Percentiles rank a stretch among this genome's conserved stretches.
These are phyloP conservation scores for Ilex aquifolium DNA, from an alignment of 257 asterid genomes.

Conservation along the genomic window DNA sequence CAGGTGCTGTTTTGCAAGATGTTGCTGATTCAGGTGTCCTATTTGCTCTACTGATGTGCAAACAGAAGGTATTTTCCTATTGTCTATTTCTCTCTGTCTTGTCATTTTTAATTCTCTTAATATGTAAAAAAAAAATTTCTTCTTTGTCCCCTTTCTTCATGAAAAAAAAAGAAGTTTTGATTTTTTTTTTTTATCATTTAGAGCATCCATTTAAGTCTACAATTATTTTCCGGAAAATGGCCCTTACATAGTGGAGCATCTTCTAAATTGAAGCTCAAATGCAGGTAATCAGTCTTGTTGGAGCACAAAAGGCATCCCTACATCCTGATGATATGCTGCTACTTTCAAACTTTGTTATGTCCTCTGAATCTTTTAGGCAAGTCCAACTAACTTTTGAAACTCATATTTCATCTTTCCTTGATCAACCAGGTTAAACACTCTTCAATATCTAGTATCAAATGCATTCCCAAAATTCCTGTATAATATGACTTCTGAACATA, in stretches of 20 bases:
- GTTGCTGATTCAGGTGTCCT: conserved; percentile 85
- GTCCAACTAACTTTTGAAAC: conserved; percentile 10
- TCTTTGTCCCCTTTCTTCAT: not conserved
- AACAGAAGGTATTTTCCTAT: conserved; percentile 62
- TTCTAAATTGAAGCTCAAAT: conserved; percentile 23
- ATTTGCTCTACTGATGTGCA: conserved; percentile 92
- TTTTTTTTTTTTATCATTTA: not conserved
- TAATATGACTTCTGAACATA: too few species aligned
- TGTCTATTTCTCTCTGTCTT: conserved; percentile 5
- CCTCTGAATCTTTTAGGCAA: conserved; percentile 94
- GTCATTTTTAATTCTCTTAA: conserved; percentile 6
- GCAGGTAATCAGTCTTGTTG: conserved; percentile 96
- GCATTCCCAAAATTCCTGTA: too few species aligned
- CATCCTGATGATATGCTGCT: conserved; percentile 93
- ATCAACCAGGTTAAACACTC: conserved; percentile 7
- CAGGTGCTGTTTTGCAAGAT: conserved; percentile 90
- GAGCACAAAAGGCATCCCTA: conserved; percentile 89
- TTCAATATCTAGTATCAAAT: too few species aligned
- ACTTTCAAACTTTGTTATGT: conserved; percentile 84
- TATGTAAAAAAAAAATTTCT: not conserved
- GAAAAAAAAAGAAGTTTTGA: too few species aligned
- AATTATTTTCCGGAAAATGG: too few species aligned
- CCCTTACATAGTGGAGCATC: conserved; percentile 5
- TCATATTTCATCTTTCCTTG: conserved; percentile 2
- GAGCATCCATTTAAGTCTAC: not conserved